Evolutionary conservation across 192 early-diverging fungal species (phyloP).

Genomic region (Lobulomyces angularis): DNA sequence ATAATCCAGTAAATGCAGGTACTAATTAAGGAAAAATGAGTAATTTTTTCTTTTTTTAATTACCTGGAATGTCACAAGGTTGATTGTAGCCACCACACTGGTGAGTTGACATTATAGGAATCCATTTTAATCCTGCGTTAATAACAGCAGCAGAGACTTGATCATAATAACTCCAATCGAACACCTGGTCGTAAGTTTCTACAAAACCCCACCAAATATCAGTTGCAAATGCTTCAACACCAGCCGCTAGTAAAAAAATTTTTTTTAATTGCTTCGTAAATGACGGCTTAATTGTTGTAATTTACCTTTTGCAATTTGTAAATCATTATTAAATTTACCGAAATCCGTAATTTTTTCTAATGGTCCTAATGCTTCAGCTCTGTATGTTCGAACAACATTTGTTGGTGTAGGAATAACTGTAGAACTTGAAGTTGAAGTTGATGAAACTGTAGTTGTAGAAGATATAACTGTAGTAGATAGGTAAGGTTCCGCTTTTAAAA

Average conservation of each 20-base stretch:
- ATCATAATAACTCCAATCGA: slow-evolving; percentile 13
- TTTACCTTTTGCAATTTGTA: neutral
- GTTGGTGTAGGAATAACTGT: too few relatives aligned
- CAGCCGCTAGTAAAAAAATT: too few relatives aligned
- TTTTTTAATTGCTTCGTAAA: too few relatives aligned
- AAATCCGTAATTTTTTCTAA: slow-evolving; percentile 5
- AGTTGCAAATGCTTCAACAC: slow-evolving; percentile 3
- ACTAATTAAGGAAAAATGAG: too few relatives aligned
- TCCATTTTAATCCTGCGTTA: slow-evolving; percentile 11
- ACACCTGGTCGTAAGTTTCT: slow-evolving; percentile 5
- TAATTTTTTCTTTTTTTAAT: too few relatives aligned
- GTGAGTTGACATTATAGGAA: slow-evolving; percentile 13
- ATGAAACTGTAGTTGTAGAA: too few relatives aligned
- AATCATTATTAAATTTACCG: slow-evolving; percentile 1
- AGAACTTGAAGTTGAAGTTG: too few relatives aligned
- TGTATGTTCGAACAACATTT: too few relatives aligned
- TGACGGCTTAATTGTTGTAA: too few relatives aligned
- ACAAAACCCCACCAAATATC: slow-evolving; percentile 13
- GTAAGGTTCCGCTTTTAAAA: too few relatives aligned
- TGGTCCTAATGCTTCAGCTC: slow-evolving; percentile 5
- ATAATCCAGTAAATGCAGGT: slow-evolving; percentile 7
- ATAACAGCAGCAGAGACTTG: slow-evolving; percentile 8
- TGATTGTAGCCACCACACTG: slow-evolving; percentile 1
- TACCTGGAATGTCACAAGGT: slow-evolving; percentile 6
- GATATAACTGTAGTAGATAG: too few relatives aligned